Conservation (phyloP, 257 asterid species). For the Jaltomata sinuosa region DNA sequence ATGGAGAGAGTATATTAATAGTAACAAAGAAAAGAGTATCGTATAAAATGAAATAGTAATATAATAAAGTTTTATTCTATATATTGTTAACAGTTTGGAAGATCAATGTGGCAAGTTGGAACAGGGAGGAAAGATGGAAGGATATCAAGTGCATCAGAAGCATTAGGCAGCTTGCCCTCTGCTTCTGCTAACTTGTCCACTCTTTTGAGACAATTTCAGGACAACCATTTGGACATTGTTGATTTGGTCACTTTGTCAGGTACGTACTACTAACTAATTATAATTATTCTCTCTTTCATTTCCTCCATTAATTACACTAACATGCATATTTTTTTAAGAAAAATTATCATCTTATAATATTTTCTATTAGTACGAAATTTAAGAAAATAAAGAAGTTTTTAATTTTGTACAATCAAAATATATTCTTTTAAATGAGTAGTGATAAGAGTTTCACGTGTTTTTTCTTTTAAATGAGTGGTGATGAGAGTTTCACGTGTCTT, state of each 20-base stretch:
- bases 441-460: too few relatives aligned
- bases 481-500: not conserved
- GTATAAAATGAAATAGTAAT: not conserved
- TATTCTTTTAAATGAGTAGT: not conserved
- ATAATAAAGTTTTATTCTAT: too few relatives aligned
- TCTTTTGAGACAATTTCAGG: constrained; percentile 16
- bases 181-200: constrained; percentile 29
- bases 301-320: not conserved
- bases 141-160: constrained; percentile 25
- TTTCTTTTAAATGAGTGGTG: not conserved
- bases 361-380: too few relatives aligned
- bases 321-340: not conserved
- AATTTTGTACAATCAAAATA: not conserved
- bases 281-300: not conserved
- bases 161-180: constrained; percentile 30
- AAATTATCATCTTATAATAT: too few relatives aligned
- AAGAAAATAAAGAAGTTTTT: too few relatives aligned
- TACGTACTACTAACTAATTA: not conserved
- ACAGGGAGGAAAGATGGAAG: constrained; percentile 46
- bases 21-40: not conserved
- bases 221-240: constrained; percentile 16
- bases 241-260: constrained; percentile 45
- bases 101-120: constrained; percentile 31
- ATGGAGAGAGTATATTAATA: too few relatives aligned
- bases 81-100: constrained; percentile 11